Base-by-base conservation (phyloP, 2,329 filamentous ascomycete genomes). In the Cryphonectria nitschkei region DNA sequence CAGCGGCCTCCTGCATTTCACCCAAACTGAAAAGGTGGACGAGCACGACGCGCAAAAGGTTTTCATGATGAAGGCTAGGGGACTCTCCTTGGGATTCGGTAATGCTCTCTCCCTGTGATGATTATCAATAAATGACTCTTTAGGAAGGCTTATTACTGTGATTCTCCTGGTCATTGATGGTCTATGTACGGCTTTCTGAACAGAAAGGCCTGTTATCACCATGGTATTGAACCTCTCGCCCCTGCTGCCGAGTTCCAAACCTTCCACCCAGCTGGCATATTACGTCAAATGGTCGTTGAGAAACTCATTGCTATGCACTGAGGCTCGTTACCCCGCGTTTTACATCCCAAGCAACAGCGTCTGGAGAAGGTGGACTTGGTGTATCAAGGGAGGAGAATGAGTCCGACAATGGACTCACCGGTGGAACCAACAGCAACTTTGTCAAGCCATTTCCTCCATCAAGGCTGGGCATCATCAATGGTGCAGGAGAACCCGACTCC, bases 371-470 rank as follows among this genome's bases (percentile, higher is more conserved):
- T n/a, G 68, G 63, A 14, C 50, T 67, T 1, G 63, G 66, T 54
- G 50, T 41, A 19, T 39, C 63, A 22, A 54, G 65, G 22, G 68
- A 67, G 7, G 63, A 54, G n/a, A 52, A n/a, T 22, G 60, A 46
- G 26, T 56, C 54, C 65, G 65, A 64, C 65, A 50, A 50, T 37
- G 69, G 66, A 19, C 61, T 68, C 52, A 46, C 68, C 29, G 69
- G 69, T 26, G 68, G 60, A 29, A 68, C 22, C 60, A 66, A 68
- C n/a, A 58, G 65, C 50, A 66, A 19, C 69, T 71, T 65, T 32
- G 43, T 46, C 32, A 43, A 19, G 22, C 61, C 69, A 11, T 56
- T 65, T 1, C 50, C 56, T 9, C 58, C 69, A 8, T 34, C 52
- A 16, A 68, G 6, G 19, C 56, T 39, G 29, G 60, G 37, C 41